Percentiles rank a stretch among this genome's conserved stretches.
phyloP scores from a whole-genome alignment of 768 basidiomycete species.

The Chalciporus chontae region DNA sequence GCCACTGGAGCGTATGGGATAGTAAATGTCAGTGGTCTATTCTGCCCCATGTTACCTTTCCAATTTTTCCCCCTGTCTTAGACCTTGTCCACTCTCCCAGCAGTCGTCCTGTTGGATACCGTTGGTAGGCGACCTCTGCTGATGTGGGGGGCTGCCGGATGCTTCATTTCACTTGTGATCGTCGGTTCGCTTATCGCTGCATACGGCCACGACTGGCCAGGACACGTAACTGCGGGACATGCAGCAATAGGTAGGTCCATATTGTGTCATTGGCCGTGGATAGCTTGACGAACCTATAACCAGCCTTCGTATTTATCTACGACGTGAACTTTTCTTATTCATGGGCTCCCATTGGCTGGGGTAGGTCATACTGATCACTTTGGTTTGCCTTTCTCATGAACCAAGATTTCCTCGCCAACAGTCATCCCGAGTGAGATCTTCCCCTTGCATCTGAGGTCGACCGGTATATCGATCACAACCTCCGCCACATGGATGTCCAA shows the following conservation, averaged over 20 bases:
- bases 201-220: conserved; percentile 28
- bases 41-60: background rate
- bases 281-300: conserved; percentile 16
- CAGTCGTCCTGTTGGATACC: conserved; percentile 35
- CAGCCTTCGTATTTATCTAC: conserved; percentile 39
- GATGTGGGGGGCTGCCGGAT: conserved; percentile 38
- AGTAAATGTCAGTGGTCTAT: conserved; percentile 21
- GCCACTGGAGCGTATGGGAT: conserved; percentile 42
- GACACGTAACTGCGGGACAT: conserved; percentile 25
- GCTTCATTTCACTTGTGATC: conserved; percentile 25
- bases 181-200: conserved; percentile 28
- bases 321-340: conserved; percentile 34
- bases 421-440: conserved; percentile 41
- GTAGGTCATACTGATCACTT: conserved; percentile 7
- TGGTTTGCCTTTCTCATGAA: background rate
- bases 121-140: conserved; percentile 39
- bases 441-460: conserved; percentile 39
- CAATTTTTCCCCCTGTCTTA: conserved; percentile 11
- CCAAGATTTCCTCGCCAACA: conserved; percentile 19
- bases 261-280: conserved; percentile 11
- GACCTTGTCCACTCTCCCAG: conserved; percentile 35
- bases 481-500: conserved; percentile 42
- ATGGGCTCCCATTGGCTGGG: conserved; percentile 31
- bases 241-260: conserved; percentile 27
- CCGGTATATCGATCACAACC: conserved; percentile 40